A percentile compares a stretch with the other conserved stretches of the same genome.
These are phyloP conservation scores for Alternaria sp. DNA, from an alignment of 2,329 filamentous ascomycete genomes.

Conservation along the genomic window DNA sequence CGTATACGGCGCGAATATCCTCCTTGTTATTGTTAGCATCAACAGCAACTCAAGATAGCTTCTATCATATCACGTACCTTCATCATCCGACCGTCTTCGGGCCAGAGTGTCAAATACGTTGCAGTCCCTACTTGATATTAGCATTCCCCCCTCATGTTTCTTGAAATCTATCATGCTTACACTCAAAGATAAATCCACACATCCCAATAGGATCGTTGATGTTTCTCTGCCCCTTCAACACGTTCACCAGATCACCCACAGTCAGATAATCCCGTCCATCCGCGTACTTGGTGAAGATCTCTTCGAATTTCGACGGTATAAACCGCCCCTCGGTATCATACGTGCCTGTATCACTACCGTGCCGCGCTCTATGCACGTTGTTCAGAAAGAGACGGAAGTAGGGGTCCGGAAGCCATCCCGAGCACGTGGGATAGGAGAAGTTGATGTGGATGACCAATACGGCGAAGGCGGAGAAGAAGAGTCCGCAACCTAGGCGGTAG, in stretches of 20 bases:
- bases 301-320: conserved; percentile 56
- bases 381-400: conserved; percentile 51
- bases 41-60: not conserved
- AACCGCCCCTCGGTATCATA: conserved; percentile 57
- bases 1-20: conserved; percentile 60
- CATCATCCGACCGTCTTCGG: conserved; percentile 61
- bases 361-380: conserved; percentile 53
- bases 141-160: not conserved
- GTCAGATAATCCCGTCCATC: conserved; percentile 50
- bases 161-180: conserved; percentile 20
- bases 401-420: conserved; percentile 53
- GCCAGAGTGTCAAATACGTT: conserved; percentile 62
- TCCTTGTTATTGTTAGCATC: conserved; percentile 42
- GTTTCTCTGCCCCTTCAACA: conserved; percentile 52
- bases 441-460: conserved; percentile 57
- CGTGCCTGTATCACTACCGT: conserved; percentile 52
- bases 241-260: conserved; percentile 45
- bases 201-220: conserved; percentile 54
- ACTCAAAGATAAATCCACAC: conserved; percentile 55
- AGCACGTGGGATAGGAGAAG: conserved; percentile 58
- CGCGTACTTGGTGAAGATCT: conserved; percentile 56
- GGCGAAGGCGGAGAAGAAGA: conserved; percentile 53
- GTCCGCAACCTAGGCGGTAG: conserved; percentile 53
- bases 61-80: conserved; percentile 43
- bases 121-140: conserved; percentile 49